These are phyloP conservation scores for Aegilops sharonensis DNA, from an alignment of 176 grass and related monocot genomes.

Conservation along the genomic window DNA sequence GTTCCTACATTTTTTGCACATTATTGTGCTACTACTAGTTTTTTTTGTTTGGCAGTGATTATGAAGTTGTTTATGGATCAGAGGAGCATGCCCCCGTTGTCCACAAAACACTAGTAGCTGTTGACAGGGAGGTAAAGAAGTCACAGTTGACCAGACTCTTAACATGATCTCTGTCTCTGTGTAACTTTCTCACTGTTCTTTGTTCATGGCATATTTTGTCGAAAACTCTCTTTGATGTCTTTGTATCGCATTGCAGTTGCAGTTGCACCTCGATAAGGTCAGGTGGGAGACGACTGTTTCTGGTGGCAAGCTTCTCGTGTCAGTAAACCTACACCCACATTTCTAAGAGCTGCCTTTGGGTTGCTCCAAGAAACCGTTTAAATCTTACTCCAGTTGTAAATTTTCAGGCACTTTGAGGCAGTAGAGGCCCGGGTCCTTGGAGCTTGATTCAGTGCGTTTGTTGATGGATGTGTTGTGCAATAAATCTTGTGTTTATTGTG, in stretches of 20 bases:
- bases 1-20: neutral
- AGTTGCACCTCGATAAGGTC: slow-evolving; percentile 94
- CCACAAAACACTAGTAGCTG: slow-evolving; percentile 47
- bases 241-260: slow-evolving; percentile 58
- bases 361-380: neutral
- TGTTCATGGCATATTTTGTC: neutral
- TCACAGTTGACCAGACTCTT: neutral
- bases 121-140: slow-evolving; percentile 68
- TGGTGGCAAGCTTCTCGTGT: slow-evolving; percentile 66
- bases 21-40: neutral
- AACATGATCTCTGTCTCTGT: neutral
- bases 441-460: slow-evolving; percentile 75
- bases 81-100: slow-evolving; percentile 50
- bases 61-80: slow-evolving; percentile 78
- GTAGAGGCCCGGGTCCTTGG: slow-evolving; percentile 77
- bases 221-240: neutral
- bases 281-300: slow-evolving; percentile 68
- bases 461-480: slow-evolving; percentile 1
- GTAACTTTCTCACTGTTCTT: neutral
- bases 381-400: neutral
- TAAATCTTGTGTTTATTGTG: neutral
- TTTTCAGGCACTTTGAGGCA: slow-evolving; percentile 69
- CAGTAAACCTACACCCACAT: slow-evolving; percentile 25
- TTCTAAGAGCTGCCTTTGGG: neutral
- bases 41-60: slow-evolving; percentile 43